Base-by-base conservation (phyloP, 176 grass and related monocot species). In the Ensete glaucum region DNA sequence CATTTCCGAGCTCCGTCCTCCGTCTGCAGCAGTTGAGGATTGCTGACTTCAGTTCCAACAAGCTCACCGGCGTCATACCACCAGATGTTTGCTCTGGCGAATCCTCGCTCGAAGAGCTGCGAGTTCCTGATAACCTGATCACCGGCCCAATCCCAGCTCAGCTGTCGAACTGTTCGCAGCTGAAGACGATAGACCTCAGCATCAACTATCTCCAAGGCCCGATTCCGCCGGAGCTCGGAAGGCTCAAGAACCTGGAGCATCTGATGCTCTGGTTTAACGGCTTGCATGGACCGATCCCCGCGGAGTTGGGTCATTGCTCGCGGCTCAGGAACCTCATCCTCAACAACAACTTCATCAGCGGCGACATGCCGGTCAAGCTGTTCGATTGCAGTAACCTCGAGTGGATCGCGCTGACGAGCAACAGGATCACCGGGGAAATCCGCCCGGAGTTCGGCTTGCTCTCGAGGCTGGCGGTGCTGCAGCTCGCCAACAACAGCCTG, bases 401-500 rank as follows among this genome's bases (percentile, higher is more conserved):
- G 78, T 97, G 94, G 94, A 77, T 97, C 1, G 82, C 94, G 6
- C 86, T 97, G 1, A 97, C 94, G 2, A 97, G 94, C 83, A 97
- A 97, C 77, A 70, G 67, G 62, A 83, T 97, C 58, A 87, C 83
- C 22, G 90, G 94, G 29, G 53, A 70, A 52, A 90, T 97, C 74
- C 78, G 68, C 1, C 77, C 94, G 2, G 87, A 97, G 54, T 93
- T 97, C 53, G 88, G 90, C 53, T 82, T 82, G 43, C 88, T 97
- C 0, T 83, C 88, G 8, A 73, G 90, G 19, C 90, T 97, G 52
- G 94, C 94, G 9, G 94, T 93, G 51, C 82, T 93, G 67, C 94
- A 97, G 80, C 85, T 93, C 21, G 94, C 88, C 1, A 97, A 93
- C 79, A 97, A 97, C 75, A 93, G 90, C 80, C 81, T 97, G 19